A percentile compares a stretch with the other conserved stretches of the same genome.
These are phyloP conservation scores for Petunia hybrid DNA, from an alignment of 305 asterid genomes.

Conservation along the genomic window DNA sequence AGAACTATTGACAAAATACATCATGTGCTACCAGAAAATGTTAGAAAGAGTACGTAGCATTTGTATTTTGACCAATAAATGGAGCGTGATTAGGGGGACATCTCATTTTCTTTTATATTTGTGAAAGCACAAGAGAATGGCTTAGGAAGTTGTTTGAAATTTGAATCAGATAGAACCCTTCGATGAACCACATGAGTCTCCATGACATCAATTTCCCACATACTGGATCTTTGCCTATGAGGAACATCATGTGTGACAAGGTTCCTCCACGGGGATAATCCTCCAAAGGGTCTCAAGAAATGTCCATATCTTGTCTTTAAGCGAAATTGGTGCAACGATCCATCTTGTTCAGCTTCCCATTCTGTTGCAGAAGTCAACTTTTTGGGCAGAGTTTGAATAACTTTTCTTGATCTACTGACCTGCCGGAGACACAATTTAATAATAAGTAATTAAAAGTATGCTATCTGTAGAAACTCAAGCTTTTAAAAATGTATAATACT, in stretches of 20 bases:
- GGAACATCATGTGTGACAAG: conserved; percentile 36
- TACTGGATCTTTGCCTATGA: conserved; percentile 12
- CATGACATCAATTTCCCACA: conserved; percentile 40
- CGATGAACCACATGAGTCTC: background rate
- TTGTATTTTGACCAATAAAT: too few relatives aligned
- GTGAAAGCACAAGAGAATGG: conserved; percentile 9
- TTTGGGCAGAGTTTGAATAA: conserved; percentile 1
- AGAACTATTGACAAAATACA: background rate
- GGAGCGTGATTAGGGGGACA: too few relatives aligned
- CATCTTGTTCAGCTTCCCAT: conserved; percentile 41
- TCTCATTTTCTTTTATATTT: background rate
- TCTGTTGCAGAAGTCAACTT: conserved; percentile 25
- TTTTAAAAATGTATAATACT: too few relatives aligned
- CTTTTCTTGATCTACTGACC: background rate
- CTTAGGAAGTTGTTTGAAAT: conserved; percentile 4
- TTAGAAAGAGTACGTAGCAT: too few relatives aligned
- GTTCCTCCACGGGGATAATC: conserved; percentile 36
- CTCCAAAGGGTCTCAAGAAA: conserved; percentile 37
- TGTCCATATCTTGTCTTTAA: conserved; percentile 41
- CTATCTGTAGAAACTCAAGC: too few relatives aligned
- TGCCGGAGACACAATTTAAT: background rate
- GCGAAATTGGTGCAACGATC: conserved; percentile 18
- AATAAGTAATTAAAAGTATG: background rate
- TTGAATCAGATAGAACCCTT: background rate
- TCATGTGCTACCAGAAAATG: background rate